Conservation (phyloP, 495 filamentous ascomycete genomes). For the Penicillium ucsense region DNA sequence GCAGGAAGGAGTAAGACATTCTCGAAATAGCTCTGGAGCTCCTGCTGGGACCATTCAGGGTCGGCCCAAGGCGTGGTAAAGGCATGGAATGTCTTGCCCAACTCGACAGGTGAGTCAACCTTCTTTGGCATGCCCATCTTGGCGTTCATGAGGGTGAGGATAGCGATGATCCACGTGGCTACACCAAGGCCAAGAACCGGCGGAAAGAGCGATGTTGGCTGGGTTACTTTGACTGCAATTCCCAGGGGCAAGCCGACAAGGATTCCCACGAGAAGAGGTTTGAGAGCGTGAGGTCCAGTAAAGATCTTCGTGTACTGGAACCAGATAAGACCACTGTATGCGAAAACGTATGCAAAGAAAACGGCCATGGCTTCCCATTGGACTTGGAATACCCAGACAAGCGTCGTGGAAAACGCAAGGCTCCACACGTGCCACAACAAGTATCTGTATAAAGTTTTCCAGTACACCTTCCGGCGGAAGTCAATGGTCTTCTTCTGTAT, state of each 20-base stretch:
- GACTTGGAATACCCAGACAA: conserved; percentile 46
- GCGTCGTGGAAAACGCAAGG: conserved; percentile 36
- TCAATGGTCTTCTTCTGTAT: conserved; percentile 36
- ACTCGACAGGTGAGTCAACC: conserved; percentile 27
- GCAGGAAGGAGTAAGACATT: conserved; percentile 17
- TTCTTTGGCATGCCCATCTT: conserved; percentile 37
- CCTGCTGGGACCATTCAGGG: conserved; percentile 41
- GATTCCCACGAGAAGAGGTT: conserved; percentile 38
- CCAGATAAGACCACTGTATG: conserved; percentile 50
- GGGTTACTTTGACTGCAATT: conserved; percentile 27
- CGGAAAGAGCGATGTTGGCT: conserved; percentile 35
- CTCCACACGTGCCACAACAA: conserved; percentile 50
- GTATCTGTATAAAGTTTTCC: conserved; percentile 42
- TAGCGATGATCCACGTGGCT: conserved; percentile 45
- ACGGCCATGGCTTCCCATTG: conserved; percentile 32
- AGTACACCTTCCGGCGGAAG: conserved; percentile 44
- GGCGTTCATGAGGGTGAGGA: conserved; percentile 37
- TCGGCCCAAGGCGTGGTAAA: conserved; percentile 37
- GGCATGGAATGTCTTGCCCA: conserved; percentile 32
- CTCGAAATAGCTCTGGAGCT: conserved; percentile 40
- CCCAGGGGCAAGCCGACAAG: conserved; percentile 40
- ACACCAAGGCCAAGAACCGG: conserved; percentile 40
- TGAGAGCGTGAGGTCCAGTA: conserved; percentile 42
- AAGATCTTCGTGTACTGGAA: conserved; percentile 56
- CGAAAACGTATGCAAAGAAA: conserved; percentile 42